Percentiles rank a stretch among this genome's conserved stretches.
phyloP scores from a whole-genome alignment of 495 filamentous ascomycete species.

The Niebla homalea region DNA sequence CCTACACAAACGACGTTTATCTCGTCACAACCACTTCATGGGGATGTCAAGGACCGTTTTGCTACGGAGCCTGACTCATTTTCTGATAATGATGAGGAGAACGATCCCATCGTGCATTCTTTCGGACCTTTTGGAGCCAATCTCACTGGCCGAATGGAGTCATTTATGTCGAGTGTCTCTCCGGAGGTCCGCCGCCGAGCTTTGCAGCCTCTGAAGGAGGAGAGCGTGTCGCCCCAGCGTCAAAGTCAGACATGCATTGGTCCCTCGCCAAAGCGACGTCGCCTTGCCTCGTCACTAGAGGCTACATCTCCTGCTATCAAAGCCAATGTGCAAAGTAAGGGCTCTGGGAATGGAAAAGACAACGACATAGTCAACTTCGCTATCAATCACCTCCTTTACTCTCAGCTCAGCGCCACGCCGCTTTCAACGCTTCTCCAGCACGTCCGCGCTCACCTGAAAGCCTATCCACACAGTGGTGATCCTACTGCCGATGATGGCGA shows the following conservation, averaged over 20 bases:
- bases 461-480: constrained; percentile 24
- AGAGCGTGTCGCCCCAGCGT: constrained; percentile 28
- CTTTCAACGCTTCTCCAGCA: constrained; percentile 77
- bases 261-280: constrained; percentile 15
- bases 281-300: constrained; percentile 15
- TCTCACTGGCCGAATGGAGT: constrained; percentile 63
- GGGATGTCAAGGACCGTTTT: constrained; percentile 25
- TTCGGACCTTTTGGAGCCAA: constrained; percentile 82
- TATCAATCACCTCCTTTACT: constrained; percentile 91
- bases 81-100: constrained; percentile 79
- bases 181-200: constrained; percentile 32
- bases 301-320: too few species aligned
- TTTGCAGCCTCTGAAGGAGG: constrained; percentile 27
- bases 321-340: too few species aligned
- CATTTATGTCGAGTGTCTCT: constrained; percentile 47
- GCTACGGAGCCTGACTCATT: constrained; percentile 52
- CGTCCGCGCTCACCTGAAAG: constrained; percentile 54
- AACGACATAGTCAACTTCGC: constrained; percentile 54
- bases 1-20: constrained; percentile 21
- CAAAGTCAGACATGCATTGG: constrained; percentile 3
- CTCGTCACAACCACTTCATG: constrained; percentile 14
- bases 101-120: constrained; percentile 79
- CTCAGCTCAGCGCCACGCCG: constrained; percentile 82
- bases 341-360: too few species aligned
- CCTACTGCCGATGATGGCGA: constrained; percentile 9